Conservation (phyloP, 179 eudicot species). For the Camellia oleifera region DNA sequence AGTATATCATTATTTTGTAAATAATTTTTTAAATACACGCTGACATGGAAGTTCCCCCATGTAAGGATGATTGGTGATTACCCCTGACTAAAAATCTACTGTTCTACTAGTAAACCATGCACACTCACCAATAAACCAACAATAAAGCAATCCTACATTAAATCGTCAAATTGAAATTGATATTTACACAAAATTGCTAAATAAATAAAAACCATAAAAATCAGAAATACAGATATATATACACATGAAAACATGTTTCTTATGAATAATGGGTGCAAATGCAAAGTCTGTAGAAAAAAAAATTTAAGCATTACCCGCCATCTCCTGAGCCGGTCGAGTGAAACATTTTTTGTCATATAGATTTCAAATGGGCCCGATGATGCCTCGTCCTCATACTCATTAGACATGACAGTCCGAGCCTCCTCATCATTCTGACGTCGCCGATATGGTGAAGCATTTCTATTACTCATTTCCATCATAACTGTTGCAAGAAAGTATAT, state of each 20-base stretch:
- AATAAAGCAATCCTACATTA: neutral
- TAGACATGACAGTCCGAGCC: conserved; percentile 13
- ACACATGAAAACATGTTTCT: neutral
- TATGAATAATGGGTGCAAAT: neutral
- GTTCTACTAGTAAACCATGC: no score
- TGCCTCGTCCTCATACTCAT: neutral
- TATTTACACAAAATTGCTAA: neutral
- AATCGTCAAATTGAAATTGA: neutral
- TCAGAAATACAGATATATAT: neutral
- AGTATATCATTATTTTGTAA: no score
- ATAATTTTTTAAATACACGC: no score
- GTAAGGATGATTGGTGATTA: no score
- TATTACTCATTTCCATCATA: conserved; percentile 13
- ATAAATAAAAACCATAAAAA: neutral
- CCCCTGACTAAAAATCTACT: no score
- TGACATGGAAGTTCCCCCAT: no score
- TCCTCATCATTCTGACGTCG: conserved; percentile 33
- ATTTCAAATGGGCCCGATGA: conserved; percentile 20
- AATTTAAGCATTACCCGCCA: conserved; percentile 19
- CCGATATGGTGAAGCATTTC: conserved; percentile 30
- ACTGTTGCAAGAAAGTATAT: conserved; percentile 37
- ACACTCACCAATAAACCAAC: neutral
- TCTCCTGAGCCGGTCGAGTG: conserved; percentile 24
- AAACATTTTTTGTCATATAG: conserved; percentile 22
- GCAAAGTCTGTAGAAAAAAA: neutral